Percentiles rank a stretch among this genome's conserved stretches.
Evolutionary conservation across 495 filamentous ascomycete genomes (phyloP).

Genomic region (Cairneyella variabilis): DNA sequence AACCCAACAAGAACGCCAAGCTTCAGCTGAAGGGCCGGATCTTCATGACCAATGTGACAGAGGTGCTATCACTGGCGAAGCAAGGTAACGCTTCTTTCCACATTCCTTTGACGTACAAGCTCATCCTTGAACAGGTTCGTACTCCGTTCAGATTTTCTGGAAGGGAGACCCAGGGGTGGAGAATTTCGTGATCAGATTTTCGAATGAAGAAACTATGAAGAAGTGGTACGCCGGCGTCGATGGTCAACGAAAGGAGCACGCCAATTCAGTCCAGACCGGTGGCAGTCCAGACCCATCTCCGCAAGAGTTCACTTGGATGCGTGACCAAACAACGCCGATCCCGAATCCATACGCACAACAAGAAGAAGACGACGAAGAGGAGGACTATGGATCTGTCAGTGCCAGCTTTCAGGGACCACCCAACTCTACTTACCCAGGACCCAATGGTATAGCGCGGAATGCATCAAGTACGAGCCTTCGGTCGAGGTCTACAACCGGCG

Average conservation of each 20-base stretch:
- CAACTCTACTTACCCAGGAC: conserved; percentile 18
- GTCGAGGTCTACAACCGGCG: conserved; percentile 72
- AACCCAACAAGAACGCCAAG: conserved; percentile 65
- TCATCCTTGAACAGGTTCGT: conserved; percentile 59
- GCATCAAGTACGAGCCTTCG: conserved; percentile 76
- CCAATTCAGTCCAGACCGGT: conserved; percentile 21
- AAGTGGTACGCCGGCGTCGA: conserved; percentile 75
- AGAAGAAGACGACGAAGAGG: conserved; percentile 77
- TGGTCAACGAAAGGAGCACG: conserved; percentile 49
- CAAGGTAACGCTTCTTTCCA: conserved; percentile 54
- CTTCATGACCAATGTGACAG: conserved; percentile 99
- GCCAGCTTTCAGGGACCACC: neutral
- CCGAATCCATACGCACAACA: conserved; percentile 78
- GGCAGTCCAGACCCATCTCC: conserved; percentile 32
- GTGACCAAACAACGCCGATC: conserved; percentile 50
- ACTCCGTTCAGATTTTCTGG: conserved; percentile 97
- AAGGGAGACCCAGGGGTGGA: conserved; percentile 95
- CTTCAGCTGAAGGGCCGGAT: conserved; percentile 94
- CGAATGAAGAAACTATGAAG: conserved; percentile 85
- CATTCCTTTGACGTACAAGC: neutral
- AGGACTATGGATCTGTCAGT: conserved; percentile 27
- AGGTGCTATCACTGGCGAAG: conserved; percentile 77
- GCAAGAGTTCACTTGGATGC: conserved; percentile 76
- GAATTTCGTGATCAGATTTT: conserved; percentile 91
- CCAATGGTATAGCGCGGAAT: conserved; percentile 61